phyloP scores from a whole-genome alignment of 2,329 filamentous ascomycete species.

The Penicillium sp. region DNA sequence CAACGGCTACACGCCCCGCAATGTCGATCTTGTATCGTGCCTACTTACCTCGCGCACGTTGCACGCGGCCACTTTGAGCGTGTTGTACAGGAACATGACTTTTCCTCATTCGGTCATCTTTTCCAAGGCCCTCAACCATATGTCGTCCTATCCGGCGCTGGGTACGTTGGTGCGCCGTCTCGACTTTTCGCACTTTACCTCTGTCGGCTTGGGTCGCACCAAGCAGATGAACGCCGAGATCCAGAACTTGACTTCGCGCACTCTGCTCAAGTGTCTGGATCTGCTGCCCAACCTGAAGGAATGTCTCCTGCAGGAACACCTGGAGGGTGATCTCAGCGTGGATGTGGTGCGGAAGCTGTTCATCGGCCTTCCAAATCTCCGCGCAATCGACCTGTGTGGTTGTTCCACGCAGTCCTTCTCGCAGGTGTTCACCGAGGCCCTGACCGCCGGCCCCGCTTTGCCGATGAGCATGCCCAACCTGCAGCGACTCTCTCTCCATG shows the following conservation, averaged over 20 bases:
- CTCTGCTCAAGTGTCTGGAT: slow-evolving; percentile 64
- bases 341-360: slow-evolving; percentile 66
- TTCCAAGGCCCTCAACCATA: slow-evolving; percentile 68
- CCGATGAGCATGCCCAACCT: slow-evolving; percentile 54
- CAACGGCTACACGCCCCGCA: slow-evolving; percentile 70
- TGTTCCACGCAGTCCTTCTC: slow-evolving; percentile 65
- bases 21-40: slow-evolving; percentile 70
- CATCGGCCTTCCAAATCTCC: slow-evolving; percentile 57
- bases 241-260: slow-evolving; percentile 68
- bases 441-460: slow-evolving; percentile 43
- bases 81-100: slow-evolving; percentile 72
- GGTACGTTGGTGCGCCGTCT: slow-evolving; percentile 71
- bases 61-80: slow-evolving; percentile 65
- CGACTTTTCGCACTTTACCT: slow-evolving; percentile 83
- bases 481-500: slow-evolving; percentile 67
- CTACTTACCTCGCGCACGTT: slow-evolving; percentile 69
- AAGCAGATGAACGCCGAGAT: slow-evolving; percentile 69
- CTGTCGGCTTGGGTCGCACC: slow-evolving; percentile 67
- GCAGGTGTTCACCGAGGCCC: slow-evolving; percentile 54
- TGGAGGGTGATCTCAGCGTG: slow-evolving; percentile 68
- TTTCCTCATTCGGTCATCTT: slow-evolving; percentile 80
- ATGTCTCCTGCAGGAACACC: slow-evolving; percentile 72
- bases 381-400: slow-evolving; percentile 70
- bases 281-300: slow-evolving; percentile 69
- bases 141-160: slow-evolving; percentile 60